Base-by-base conservation (phyloP, 169 alveolate genomes). In the Plasmodium relictum region DNA sequence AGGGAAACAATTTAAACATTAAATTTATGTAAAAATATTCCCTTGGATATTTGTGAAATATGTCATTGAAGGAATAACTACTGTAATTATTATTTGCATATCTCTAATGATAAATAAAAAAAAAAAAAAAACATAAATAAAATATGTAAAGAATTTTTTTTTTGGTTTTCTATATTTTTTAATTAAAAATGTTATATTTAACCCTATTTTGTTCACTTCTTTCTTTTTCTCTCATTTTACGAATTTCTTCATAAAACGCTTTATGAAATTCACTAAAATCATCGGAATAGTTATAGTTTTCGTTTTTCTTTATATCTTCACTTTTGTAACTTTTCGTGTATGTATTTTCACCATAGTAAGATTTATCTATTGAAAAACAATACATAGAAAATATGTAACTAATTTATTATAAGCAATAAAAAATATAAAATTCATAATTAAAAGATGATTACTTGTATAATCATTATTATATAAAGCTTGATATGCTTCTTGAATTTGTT, bases 401-500 rank as follows among this genome's bases (percentile, higher is more conserved):
- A 54, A 54, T 54, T 12, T 16, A 54, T 10, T 54, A 54, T 54
- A 12, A n/a, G 31, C 18, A 69, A 54, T 56, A 63, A 44, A 63
- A 48, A 9, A 22, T 39, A 52, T n/a, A 9, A 7, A 54, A 54
- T 4, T 16, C 16, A 54, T 4, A 54, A 54, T 16, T 10, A 2
- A 54, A 12, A 54, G 22, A 20, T 85, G 70, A 56, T 87, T 91
- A 56, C 96, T 88, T 86, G 91, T 87, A 88, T 94, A 90, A 7
- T 93, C 95, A 50, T 96, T 95, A 54, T 83, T 83, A 71, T 94
- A 93, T 56, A 96, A 89, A 31, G 97, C 96, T 61, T 94, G 94
- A 80, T 96, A 96, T 7, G 98, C 98, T 76, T 96, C 97, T 59
- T 93, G 96, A 56, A 96, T 94, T 92, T 94, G 96, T 88, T 95